Base-by-base conservation (phyloP, 306 rosid species). In the Abrus precatorius region DNA sequence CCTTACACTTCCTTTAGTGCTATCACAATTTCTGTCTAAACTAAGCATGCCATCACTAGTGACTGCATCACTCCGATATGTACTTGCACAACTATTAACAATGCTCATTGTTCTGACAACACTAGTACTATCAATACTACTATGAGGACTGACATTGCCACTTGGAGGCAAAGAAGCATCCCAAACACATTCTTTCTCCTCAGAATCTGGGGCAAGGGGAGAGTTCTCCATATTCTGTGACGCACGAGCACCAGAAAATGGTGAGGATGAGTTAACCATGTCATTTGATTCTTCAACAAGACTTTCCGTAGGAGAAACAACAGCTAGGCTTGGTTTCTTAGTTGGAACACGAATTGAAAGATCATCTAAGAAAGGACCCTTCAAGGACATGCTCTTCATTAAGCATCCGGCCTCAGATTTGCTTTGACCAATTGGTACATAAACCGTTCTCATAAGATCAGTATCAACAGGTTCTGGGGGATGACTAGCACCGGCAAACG, bases 91-190 rank as follows among this genome's bases (percentile, higher is more conserved):
- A 83, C 97, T 94, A 87, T 91, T 91, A 41, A 72, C 97, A 49
- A 92, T 69, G 86, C 97, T 94, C 98, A 94, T 92, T 54, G 97
- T 90, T 69, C 94, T 94, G 61, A 83, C 89, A 86, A 94, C 92
- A 80, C 96, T 89, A 52, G 87, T 65, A 76, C 98, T 92, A 74
- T 89, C 97, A 41, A 91, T 87, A 85, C 98, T 94, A 82, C 97
- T 94, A 53, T 81, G 91, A 10, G 98, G 98, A 81, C 98, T 94
- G 32, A 87, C 97, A 88, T 92, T 94, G 64, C 96, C 98, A 81
- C 98, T 94, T 38, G 98, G 97, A 68, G 97, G 97, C 87, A 94
- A 80, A 75, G 98, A 94, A 82, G 98, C 91, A 88, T 94, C 98
- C 98, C 98, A 94, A 62, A 94, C 97, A 72, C 89, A 87, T 71